Conservation (phyloP, 2,329 filamentous ascomycete species). For the Dryadomyces quercivorus region DNA sequence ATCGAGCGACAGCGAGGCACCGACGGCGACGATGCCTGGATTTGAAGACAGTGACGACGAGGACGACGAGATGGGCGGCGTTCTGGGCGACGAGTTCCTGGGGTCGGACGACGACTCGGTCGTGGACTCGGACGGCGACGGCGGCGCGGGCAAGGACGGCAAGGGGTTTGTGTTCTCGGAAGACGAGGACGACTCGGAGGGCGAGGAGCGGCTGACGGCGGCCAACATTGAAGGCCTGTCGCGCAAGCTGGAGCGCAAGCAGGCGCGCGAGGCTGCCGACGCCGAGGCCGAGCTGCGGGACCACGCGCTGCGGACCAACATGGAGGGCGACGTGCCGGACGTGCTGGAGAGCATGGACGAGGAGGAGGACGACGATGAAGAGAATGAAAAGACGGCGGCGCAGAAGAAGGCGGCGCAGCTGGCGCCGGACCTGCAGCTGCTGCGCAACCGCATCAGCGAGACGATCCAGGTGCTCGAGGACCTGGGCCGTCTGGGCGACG, state of each 20-base stretch:
- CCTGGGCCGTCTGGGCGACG: constrained; percentile 69
- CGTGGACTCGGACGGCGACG: constrained; percentile 50
- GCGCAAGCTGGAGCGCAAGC: constrained; percentile 66
- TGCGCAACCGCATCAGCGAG: constrained; percentile 83
- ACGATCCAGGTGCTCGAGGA: constrained; percentile 85
- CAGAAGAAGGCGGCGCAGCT: constrained; percentile 53
- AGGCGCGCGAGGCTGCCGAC: constrained; percentile 67
- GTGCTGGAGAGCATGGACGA: constrained; percentile 19
- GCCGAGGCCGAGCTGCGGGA: constrained; percentile 80
- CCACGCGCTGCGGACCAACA: constrained; percentile 83
- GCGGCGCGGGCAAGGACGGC: constrained; percentile 48
- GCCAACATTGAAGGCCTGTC: constrained; percentile 94
- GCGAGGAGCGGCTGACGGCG: constrained; percentile 81
- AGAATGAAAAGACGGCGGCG: constrained; percentile 29
- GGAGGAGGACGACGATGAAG: constrained; percentile 2
- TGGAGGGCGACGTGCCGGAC: constrained; percentile 51
- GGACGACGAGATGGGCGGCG: constrained; percentile 24
- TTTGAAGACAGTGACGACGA: constrained; percentile 28
- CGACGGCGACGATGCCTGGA: constrained; percentile 17
- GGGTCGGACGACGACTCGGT: constrained; percentile 19
- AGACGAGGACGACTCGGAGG: constrained; percentile 83
- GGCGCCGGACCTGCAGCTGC: constrained; percentile 78
- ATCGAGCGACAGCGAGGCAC: constrained; percentile 12
- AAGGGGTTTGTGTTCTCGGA: constrained; percentile 75
- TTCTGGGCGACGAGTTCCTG: background rate